Base-by-base conservation (phyloP, 2,329 filamentous ascomycete genomes). In the Mycosphaerelloides madeirae region DNA sequence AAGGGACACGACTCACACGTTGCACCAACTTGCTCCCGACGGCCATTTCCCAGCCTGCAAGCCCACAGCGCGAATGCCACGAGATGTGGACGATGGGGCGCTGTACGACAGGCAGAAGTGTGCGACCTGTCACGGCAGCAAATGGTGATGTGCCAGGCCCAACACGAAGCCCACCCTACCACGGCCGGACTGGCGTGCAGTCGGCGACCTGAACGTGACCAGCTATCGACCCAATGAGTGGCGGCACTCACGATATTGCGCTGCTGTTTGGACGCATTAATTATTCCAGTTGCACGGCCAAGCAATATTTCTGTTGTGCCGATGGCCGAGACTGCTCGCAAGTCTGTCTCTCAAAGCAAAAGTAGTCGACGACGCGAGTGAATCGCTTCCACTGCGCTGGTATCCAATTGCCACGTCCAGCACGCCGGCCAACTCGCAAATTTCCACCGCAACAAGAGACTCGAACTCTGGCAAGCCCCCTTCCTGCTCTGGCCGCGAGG, bases 31-130 rank as follows among this genome's bases (percentile, higher is more conserved):
- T 6, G 22, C 22, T 25, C 22, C 9, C 22, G 22, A n/a, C n/a
- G n/a, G n/a, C n/a, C n/a, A n/a, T n/a, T 25, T 25, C 22, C 22
- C 22, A 25, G 22, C 22, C 22, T 25, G 22, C 41, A 39, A 47
- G 45, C 46, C 43, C 46, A 45, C 45, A 47, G 50, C 53, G 41
- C 51, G 49, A 53, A 46, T 44, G 51, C 52, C 55, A 58, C 54
- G 52, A 55, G 54, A 54, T 13, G 44, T 36, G 22, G 18, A 31
- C 31, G 41, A 22, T 38, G 37, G 48, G 45, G 49, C 49, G 43
- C 44, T 31, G 49, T 48, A 43, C 40, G n/a, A 48, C 43, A 25
- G 15, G 6, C 6, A 19, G 13, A 31, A 36, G 36, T 14, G 44
- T 46, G 43, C 44, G 40, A 41, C 49, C 41, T 43, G 31, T 38